Evolutionary conservation across 305 asterid genomes (phyloP), one percentile per base, ranked within the genome.

Genomic region (Galium porrigens): DNA sequence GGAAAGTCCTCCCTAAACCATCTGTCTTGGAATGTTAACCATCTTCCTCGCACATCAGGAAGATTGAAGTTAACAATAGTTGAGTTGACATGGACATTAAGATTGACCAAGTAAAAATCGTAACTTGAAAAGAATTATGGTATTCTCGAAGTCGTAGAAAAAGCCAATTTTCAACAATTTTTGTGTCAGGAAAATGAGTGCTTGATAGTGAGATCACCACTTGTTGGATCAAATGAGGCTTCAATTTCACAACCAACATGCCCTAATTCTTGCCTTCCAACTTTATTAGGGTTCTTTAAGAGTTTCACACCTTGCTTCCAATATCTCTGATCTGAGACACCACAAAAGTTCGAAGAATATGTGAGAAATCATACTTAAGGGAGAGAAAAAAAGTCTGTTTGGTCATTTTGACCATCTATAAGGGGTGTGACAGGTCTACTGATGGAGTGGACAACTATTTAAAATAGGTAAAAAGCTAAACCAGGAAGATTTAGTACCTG

Each of bases 251-350:
- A 61, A 55, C 22, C 74, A 49, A 41, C 71, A 15, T 46, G n/a
- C 29, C 70, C 62, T 20, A 54, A 57, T 18, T 68, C 61, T 15
- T 37, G 59, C 59, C 69, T 61, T 51, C 71, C 76, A 30, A 85
- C 75, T 56, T 74, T 76, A 11, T 74, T 82, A 2, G 97, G 90
- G 70, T 72, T 76, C 67, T 73, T 73, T 69, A 88, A 63, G 63
- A 91, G 94, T 81, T 86, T 88, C 74, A 91, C 90, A 7, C 80
- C 96, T 82, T 91, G 97, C 79, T 85, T 91, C 95, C 95, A 88
- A 44, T 81, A 75, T 77, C 92, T 79, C 74, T 81, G 74, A 74
- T 82, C 97, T 91, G 80, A 56, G 75, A 64, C 46, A 64, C 32
- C 64, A 56, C 3, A 30, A 20, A 48, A 49, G 58, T 15, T 17